Evolutionary conservation across 495 filamentous ascomycete genomes (phyloP), one percentile per base, ranked within the genome.

Genomic region (Aspergillus asperescens): DNA sequence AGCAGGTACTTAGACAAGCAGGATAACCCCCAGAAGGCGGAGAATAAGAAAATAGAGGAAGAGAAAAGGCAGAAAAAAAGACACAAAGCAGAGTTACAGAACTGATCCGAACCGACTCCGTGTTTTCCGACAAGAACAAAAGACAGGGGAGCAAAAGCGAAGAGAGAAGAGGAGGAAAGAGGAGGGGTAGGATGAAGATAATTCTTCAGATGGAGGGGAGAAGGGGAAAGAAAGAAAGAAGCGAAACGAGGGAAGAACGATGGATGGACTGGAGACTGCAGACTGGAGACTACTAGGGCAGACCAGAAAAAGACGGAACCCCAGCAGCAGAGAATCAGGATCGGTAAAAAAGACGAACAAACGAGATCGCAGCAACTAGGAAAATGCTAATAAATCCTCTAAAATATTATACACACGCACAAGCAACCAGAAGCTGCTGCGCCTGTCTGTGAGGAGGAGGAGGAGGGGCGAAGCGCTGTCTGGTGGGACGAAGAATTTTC

Each of bases 71-170:
- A 69, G 69, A 60, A 61, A 52, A 57, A 60, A 62, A 62, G 50
- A 49, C 56, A 65, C 57, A 60, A 62, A 65, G 57, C 52, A 64
- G 54, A 62, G 54, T 57, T 62, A 65, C 57, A 59, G 52, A 62
- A 66, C 64, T 62, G 34, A 70, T 69, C 57, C 63, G 66, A 72
- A 72, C 58, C 67, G 68, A 70, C 69, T 68, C 64, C 65, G 69
- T 69, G 63, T 66, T 68, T 66, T 63, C 67, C 62, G 62, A 62
- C 52, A 61, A 63, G 63, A 70, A 73, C 66, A 68, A 66, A 69
- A 63, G 63, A 64, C 56, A 64, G 61, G 57, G 47, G 57, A 63
- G 62, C 56, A 61, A 65, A 55, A 50, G 59, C 57, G 61, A 53
- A 60, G 37, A 67, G 56, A 61, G 60, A 61, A 58, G 51, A 56